Evolutionary conservation across 768 basidiomycete genomes (phyloP).

Genomic region (Hygrophoropsis aurantiaca): DNA sequence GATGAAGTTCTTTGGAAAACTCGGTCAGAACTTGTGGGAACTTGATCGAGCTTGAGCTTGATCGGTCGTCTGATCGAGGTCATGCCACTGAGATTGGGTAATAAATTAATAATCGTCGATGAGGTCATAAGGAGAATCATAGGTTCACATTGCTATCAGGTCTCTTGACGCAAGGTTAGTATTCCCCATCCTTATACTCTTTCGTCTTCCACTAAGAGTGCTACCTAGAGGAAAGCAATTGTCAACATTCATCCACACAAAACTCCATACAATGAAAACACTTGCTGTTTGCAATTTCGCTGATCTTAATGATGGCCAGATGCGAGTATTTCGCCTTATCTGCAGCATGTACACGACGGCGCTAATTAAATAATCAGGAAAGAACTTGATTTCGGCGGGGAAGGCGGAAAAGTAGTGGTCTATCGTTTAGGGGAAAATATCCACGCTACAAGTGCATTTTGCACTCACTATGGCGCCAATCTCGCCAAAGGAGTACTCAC

Average conservation of each 20-base stretch:
- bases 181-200: conserved; percentile 4
- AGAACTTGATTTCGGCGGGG: conserved; percentile 74
- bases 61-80: no score
- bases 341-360: neutral
- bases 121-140: no score
- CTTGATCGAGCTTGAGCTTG: no score
- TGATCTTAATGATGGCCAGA: conserved; percentile 54
- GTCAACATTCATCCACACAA: conserved; percentile 59
- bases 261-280: conserved; percentile 51
- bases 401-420: conserved; percentile 73
- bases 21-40: no score
- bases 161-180: neutral
- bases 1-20: no score
- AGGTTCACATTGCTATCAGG: neutral
- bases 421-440: conserved; percentile 74
- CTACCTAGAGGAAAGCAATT: conserved; percentile 36
- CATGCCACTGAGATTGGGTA: no score
- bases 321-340: conserved; percentile 33
- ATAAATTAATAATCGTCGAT: no score
- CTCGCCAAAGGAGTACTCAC: conserved; percentile 80
- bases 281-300: conserved; percentile 48
- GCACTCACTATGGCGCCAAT: conserved; percentile 92
- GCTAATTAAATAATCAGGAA: conserved; percentile 51
- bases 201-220: neutral
- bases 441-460: conserved; percentile 79